Percentiles rank a stretch among this genome's conserved stretches.
These are phyloP conservation scores for Pneumocystis canis DNA, from an alignment of 1,139 yeast genomes.

Conservation along the genomic window DNA sequence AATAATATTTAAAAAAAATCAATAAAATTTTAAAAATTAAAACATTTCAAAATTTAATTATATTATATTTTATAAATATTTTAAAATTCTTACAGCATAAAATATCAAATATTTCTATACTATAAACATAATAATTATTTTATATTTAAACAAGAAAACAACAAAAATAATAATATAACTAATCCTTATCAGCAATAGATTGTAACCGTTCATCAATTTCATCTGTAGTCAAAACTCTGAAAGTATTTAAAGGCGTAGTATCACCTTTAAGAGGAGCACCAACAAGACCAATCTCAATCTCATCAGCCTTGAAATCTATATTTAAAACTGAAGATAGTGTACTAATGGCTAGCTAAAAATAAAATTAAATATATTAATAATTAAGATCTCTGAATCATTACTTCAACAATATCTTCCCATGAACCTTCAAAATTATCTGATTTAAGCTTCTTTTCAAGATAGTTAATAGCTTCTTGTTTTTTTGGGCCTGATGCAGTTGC, in stretches of 20 bases:
- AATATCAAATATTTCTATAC: neutral
- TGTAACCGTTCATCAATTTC: constrained; percentile 90
- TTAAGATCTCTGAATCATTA: constrained; percentile 66
- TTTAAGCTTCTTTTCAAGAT: constrained; percentile 81
- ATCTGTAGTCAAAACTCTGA: constrained; percentile 59
- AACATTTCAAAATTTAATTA: neutral
- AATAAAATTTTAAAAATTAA: neutral
- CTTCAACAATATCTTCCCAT: constrained; percentile 53
- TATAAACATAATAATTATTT: neutral
- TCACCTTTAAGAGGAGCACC: constrained; percentile 33
- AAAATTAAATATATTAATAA: neutral
- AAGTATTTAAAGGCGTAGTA: constrained; percentile 21
- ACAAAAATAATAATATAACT: constrained; percentile 14
- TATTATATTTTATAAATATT: neutral
- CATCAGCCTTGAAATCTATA: constrained; percentile 85
- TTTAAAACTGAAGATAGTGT: constrained; percentile 76
- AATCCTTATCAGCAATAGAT: constrained; percentile 92
- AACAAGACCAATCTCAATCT: constrained; percentile 85
- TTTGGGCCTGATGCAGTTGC: constrained; percentile 95
- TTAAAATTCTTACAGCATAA: neutral
- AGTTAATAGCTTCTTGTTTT: constrained; percentile 88
- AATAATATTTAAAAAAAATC: neutral
- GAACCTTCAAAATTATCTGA: constrained; percentile 4
- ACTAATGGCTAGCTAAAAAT: constrained; percentile 72
- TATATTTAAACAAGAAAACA: neutral